These are phyloP conservation scores for Colletotrichum simmondsii DNA, from an alignment of 2,329 filamentous ascomycete genomes.

Conservation along the genomic window DNA sequence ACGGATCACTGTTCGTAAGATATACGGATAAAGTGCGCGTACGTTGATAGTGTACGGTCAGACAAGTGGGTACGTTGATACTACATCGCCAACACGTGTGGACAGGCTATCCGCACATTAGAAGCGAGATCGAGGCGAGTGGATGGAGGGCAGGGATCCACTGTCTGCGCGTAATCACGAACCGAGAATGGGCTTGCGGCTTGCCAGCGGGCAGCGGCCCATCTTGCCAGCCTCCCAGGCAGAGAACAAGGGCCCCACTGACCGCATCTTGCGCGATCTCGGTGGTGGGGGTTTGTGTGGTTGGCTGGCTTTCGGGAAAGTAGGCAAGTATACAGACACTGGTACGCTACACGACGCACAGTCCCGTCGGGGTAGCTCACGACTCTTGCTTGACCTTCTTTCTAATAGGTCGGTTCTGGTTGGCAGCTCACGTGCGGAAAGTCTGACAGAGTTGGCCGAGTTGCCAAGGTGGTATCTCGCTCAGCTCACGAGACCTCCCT, in stretches of 20 bases:
- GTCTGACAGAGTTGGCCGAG: background rate
- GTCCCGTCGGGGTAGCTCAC: no score
- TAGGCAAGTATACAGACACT: background rate
- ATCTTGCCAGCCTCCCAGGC: conserved; percentile 11
- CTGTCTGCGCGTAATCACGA: conserved; percentile 22
- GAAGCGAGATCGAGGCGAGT: background rate
- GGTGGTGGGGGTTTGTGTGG: conserved; percentile 16
- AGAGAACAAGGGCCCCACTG: conserved; percentile 23
- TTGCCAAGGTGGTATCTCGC: background rate
- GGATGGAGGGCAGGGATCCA: background rate
- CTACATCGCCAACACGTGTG: background rate
- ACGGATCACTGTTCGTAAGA: background rate
- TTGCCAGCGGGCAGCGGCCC: background rate
- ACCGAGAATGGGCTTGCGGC: background rate
- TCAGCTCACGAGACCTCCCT: background rate
- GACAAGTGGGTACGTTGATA: background rate
- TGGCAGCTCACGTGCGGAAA: background rate
- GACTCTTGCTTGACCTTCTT: background rate
- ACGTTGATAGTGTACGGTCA: background rate
- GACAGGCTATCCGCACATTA: background rate
- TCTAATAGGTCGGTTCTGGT: background rate
- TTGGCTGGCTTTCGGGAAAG: conserved; percentile 1
- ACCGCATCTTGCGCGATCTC: conserved; percentile 20
- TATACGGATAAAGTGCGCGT: background rate
- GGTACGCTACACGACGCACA: background rate